Base-by-base conservation (phyloP, 345 rosid genomes). In the Fremontodendron californicum region DNA sequence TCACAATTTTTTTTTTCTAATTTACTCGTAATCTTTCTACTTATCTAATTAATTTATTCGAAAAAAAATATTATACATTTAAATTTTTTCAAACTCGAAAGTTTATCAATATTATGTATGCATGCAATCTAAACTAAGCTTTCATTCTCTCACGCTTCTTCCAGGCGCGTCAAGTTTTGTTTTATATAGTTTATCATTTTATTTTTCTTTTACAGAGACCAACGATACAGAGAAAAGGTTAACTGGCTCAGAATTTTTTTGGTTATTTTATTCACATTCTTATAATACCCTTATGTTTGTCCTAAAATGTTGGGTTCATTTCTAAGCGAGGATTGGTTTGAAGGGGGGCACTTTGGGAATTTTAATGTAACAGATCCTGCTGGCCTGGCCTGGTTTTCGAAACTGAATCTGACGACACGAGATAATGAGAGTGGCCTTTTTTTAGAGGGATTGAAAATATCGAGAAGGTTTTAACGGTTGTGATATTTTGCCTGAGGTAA, bases 361-460 rank as follows among this genome's bases (percentile, higher is more conserved):
- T 54, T 5, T 0, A 1, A 0, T 0, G 31, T 29, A 76, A 77
- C 87, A 77, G 69, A 63, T 48, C 74, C 90, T 80, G 85, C 64
- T 33, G 86, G 86, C 78, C n/a, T n/a, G n/a, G n/a, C n/a, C 72
- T 65, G 77, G 79, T 84, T 85, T 79, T 84, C 86, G 86, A 84
- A 85, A 76, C 81, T 79, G 87, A 87, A 84, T 84, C 87, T 82
- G 87, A 78, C 87, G 81, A 79, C 81, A 49, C 64, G 65, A 85
- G 84, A 80, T 74, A 77, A 75, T 78, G n/a, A 83, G 81, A 62
- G 68, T 67, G 78, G 79, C 81, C 65, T 79, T 81, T 79, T 75
- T n/a, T n/a, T n/a, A n/a, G n/a, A n/a, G n/a, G n/a, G n/a, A 61
- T 64, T 64, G 65, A 72, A 79, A 78, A 79, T 66, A 80, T 76